These are phyloP conservation scores for Microascus cirrosus DNA, from an alignment of 2,329 filamentous ascomycete species.

Conservation along the genomic window DNA sequence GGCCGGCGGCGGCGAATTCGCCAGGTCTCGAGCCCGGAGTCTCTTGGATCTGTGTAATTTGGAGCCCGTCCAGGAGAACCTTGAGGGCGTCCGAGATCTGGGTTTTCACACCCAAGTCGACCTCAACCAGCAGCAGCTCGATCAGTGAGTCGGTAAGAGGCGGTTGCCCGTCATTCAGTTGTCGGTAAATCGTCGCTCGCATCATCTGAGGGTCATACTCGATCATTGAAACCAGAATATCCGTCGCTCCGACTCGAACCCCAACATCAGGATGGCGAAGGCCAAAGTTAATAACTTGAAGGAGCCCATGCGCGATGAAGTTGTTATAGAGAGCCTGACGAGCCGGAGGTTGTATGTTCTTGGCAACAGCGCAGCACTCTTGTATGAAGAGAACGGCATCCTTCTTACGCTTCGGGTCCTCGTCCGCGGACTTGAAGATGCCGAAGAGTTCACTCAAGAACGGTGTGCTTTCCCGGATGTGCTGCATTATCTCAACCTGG, in stretches of 20 bases:
- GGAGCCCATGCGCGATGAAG: conserved; percentile 77
- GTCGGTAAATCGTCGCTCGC: conserved; percentile 82
- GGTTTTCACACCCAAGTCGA: conserved; percentile 87
- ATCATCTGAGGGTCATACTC: conserved; percentile 95
- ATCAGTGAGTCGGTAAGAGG: conserved; percentile 88
- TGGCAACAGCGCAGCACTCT: conserved; percentile 87
- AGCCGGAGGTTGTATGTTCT: conserved; percentile 78
- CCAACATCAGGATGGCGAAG: conserved; percentile 74
- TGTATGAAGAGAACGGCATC: conserved; percentile 94
- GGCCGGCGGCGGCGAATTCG: conserved; percentile 53
- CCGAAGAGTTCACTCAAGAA: conserved; percentile 82
- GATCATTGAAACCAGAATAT: conserved; percentile 86
- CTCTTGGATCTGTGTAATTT: conserved; percentile 34
- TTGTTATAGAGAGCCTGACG: conserved; percentile 79
- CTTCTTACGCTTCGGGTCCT: conserved; percentile 66
- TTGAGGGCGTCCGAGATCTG: conserved; percentile 94
- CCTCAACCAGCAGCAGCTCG: conserved; percentile 80
- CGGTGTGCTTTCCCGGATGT: conserved; percentile 69
- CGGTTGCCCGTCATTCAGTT: conserved; percentile 75
- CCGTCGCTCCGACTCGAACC: conserved; percentile 83
- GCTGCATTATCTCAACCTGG: conserved; percentile 93
- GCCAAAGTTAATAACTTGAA: conserved; percentile 85
- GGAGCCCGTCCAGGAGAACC: conserved; percentile 66
- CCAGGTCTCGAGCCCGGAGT: conserved; percentile 51
- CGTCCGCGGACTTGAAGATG: conserved; percentile 61